Percentiles rank a stretch among this genome's conserved stretches.
These are phyloP conservation scores for Botryosphaeria dothidea DNA, from an alignment of 2,329 filamentous ascomycete genomes.

Conservation along the genomic window DNA sequence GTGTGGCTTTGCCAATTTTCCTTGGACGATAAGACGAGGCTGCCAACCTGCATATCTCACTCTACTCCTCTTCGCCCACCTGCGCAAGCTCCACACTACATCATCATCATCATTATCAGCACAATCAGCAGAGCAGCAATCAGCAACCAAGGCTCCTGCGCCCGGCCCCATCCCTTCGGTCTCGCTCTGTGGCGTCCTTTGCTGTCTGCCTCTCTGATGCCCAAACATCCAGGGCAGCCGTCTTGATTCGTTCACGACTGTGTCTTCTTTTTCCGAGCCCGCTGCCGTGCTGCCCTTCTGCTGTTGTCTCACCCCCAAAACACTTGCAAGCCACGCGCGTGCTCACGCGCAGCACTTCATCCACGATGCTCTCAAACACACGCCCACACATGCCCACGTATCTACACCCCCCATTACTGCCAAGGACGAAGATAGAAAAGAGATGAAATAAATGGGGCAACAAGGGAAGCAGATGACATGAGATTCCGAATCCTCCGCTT, in stretches of 20 bases:
- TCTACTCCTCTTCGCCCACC: too few species aligned
- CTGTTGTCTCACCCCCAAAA: conserved; percentile 6
- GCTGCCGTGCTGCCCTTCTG: background rate
- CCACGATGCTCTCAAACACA: background rate
- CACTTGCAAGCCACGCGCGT: background rate
- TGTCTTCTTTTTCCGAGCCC: background rate
- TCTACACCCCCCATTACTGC: background rate
- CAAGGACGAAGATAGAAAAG: background rate
- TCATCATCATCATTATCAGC: background rate
- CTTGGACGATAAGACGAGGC: conserved; percentile 19
- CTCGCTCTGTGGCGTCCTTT: background rate
- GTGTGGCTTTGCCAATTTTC: background rate
- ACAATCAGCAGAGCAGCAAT: background rate
- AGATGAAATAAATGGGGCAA: background rate
- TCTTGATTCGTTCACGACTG: background rate
- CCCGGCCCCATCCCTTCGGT: background rate
- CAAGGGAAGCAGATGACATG: conserved; percentile 16
- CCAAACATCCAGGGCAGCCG: background rate
- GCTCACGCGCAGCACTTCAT: background rate
- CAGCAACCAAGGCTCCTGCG: background rate
- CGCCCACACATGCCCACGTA: background rate
- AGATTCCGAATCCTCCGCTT: background rate
- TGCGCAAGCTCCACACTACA: background rate
- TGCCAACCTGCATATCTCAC: conserved; percentile 3
- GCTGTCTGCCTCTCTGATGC: background rate